These are phyloP conservation scores for Xylaria intraflava DNA, from an alignment of 495 filamentous ascomycete genomes.

Conservation along the genomic window DNA sequence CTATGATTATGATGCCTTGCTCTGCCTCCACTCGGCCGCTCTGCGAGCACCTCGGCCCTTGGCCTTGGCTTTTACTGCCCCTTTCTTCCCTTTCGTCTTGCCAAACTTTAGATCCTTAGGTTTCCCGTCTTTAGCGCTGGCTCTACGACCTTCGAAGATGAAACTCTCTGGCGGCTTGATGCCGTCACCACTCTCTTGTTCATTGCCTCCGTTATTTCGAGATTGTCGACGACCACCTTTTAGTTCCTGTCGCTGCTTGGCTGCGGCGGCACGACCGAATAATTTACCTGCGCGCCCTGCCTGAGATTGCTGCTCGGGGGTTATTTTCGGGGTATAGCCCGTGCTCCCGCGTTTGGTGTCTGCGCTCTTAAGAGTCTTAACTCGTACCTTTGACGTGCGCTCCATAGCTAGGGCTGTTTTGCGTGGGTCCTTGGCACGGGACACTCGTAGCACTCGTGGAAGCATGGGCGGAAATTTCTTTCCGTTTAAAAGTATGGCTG, in stretches of 20 bases:
- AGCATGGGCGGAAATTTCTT: conserved; percentile 92
- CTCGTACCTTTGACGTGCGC: conserved; percentile 23
- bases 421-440: conserved; percentile 68
- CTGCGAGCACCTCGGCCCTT: conserved; percentile 51
- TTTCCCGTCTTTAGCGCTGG: conserved; percentile 56
- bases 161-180: conserved; percentile 57
- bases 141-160: conserved; percentile 87
- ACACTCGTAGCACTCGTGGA: conserved; percentile 79
- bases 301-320: conserved; percentile 61
- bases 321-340: conserved; percentile 56
- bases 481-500: conserved; percentile 74
- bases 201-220: conserved; percentile 10
- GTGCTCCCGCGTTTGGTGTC: conserved; percentile 30
- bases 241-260: conserved; percentile 40
- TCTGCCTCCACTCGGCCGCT: conserved; percentile 60
- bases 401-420: conserved; percentile 55
- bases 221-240: conserved; percentile 35
- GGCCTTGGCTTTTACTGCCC: conserved; percentile 35
- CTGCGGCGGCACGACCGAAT: conserved; percentile 72
- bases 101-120: conserved; percentile 57
- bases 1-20: conserved; percentile 1
- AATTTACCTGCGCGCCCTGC: conserved; percentile 75
- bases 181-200: conserved; percentile 20
- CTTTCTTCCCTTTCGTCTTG: conserved; percentile 53
- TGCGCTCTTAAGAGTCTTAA: conserved; percentile 12